Percentiles rank a stretch among this genome's conserved stretches.
Conservation (phyloP, 352 stramenopile species). For the Peronospora belbahrii region DNA sequence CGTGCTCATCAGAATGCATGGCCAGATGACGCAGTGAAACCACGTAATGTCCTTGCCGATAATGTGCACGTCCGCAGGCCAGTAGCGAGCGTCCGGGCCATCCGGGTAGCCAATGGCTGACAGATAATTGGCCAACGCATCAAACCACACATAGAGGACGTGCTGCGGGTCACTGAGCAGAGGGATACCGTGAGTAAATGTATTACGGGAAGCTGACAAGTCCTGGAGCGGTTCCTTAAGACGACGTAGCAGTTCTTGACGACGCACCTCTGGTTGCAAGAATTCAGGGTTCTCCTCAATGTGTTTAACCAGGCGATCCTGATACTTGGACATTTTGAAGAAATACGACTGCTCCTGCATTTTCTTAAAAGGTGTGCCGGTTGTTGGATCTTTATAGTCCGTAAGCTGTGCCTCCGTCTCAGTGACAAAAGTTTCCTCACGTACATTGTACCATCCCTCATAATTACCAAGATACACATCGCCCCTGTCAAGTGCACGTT, state of each 20-base stretch:
- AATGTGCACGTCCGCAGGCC: conserved; percentile 79
- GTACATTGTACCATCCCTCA: conserved; percentile 98
- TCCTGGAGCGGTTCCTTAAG: conserved; percentile 92
- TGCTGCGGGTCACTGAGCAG: conserved; percentile 93
- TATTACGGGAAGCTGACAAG: conserved; percentile 95
- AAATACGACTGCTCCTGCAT: conserved; percentile 99
- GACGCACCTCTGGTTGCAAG: conserved; percentile 92
- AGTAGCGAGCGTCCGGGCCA: conserved; percentile 64
- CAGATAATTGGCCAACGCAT: conserved; percentile 98
- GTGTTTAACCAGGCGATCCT: conserved; percentile 91
- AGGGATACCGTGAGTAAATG: conserved; percentile 91
- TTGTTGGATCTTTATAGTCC: conserved; percentile 93
- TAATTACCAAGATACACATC: conserved; percentile 98
- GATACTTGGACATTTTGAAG: conserved; percentile 98
- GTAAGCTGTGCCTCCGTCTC: conserved; percentile 92
- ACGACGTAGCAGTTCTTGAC: conserved; percentile 92
- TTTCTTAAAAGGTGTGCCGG: conserved; percentile 91
- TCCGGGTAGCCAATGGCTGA: conserved; percentile 93
- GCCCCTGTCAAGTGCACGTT: conserved; percentile 76
- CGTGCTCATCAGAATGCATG: conserved; percentile 98
- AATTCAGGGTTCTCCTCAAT: conserved; percentile 94
- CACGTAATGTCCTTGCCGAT: conserved; percentile 98
- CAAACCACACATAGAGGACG: conserved; percentile 99
- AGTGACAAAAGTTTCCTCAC: conserved; percentile 98
- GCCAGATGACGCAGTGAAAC: conserved; percentile 99